A percentile compares a stretch with the other conserved stretches of the same genome.
phyloP scores from a whole-genome alignment of 2,329 filamentous ascomycete species.

The Beauveria sp. region DNA sequence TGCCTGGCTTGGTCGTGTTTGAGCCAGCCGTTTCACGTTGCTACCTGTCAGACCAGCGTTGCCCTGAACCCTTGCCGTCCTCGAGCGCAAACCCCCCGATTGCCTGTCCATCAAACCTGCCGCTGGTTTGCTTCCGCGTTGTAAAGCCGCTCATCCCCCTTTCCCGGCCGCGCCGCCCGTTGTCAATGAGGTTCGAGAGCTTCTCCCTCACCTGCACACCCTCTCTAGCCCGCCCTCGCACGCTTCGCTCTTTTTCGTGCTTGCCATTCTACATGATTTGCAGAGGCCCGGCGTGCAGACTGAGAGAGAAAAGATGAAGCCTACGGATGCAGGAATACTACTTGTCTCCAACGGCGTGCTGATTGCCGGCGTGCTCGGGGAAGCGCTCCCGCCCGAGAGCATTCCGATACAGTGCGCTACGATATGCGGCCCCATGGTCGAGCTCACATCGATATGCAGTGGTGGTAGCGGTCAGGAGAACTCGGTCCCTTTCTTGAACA shows the following conservation, averaged over 20 bases:
- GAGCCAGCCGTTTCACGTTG: conserved; percentile 10
- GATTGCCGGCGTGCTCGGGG: conserved; percentile 19
- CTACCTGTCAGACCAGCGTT: conserved; percentile 7
- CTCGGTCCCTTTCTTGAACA: neutral
- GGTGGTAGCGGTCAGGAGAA: neutral
- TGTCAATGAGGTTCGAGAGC: neutral
- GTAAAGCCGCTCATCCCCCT: neutral
- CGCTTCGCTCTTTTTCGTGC: neutral
- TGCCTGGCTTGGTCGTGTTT: conserved; percentile 2
- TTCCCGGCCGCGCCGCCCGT: neutral
- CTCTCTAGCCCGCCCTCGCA: neutral
- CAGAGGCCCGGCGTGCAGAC: neutral
- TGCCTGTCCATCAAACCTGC: neutral
- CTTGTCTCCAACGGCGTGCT: conserved; percentile 22
- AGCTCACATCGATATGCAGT: conserved; percentile 31
- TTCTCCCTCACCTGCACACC: neutral
- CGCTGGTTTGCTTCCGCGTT: neutral
- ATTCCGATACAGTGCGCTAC: conserved; percentile 32
- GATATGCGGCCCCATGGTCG: conserved; percentile 36
- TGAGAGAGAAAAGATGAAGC: conserved; percentile 20
- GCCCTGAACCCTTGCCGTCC: neutral
- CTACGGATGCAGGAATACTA: conserved; percentile 17
- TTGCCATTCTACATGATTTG: neutral
- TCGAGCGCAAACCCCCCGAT: neutral
- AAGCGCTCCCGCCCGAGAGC: conserved; percentile 26